Base-by-base conservation (phyloP, 2,329 filamentous ascomycete species). In the Pyrenochaeta sp. region DNA sequence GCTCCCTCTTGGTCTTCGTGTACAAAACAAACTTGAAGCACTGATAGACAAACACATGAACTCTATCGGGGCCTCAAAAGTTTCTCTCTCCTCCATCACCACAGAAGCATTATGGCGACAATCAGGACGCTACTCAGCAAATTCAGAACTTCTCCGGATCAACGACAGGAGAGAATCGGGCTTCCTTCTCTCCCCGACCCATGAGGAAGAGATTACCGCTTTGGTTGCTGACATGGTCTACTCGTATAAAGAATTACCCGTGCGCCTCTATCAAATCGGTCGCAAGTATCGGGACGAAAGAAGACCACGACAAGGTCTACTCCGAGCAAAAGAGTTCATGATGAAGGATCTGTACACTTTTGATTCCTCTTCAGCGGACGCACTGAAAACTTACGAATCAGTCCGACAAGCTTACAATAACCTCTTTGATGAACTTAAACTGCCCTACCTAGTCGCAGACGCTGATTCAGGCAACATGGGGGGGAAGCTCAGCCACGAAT, bases 321-420 rank as follows among this genome's bases (percentile, higher is more conserved):
- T 99, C 7, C 85, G 94, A 7, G 88, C 90, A 1, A 85, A 91
- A 49, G 94, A 99, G 64, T 99, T 99, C 61, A 74, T 90, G 58
- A 99, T 99, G 94, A 99, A 99, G 72, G 94, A 99, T 69, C 81
- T 99, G 1, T 99, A 99, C 69, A 96, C 92, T 0, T 99, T 99
- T 64, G 94, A 99, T 64, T 74, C 80, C 23, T 86, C 80, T 3
- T 68, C 78, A 0, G 73, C 81, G 18, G 75, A 82, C n/a, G 93
- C 93, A 1, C 75, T 92, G n/a, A 73, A 81, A 35, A 96, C 93
- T 0, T 99, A 99, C 58, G 72, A 83, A 6, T 74, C 85, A 28
- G 90, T 96, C 3, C 83, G 88, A 35, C 69, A 71, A 24, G 87
- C 88, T 2, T 99, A 99, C 67, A 78, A 77, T 9, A 79, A 79